Evolutionary conservation across 2,329 filamentous ascomycete species (phyloP).

Genomic region (Claviceps monticola): DNA sequence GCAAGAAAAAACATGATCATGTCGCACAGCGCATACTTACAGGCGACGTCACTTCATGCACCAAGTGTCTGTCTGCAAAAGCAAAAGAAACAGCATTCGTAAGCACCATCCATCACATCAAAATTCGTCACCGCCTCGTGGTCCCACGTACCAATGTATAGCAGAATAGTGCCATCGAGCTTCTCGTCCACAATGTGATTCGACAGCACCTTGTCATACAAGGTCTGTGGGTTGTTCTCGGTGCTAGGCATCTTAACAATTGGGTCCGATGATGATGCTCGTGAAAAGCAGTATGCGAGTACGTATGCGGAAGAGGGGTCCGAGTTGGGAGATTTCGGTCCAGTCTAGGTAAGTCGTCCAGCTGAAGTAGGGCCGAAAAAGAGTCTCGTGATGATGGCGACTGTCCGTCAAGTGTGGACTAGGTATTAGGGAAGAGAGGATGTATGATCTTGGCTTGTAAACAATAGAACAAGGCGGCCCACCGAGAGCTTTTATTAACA

Average conservation of each 20-base stretch:
- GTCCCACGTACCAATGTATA: constrained; percentile 69
- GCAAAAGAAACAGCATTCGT: background rate
- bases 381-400: too few relatives aligned
- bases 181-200: constrained; percentile 93
- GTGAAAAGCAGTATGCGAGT: background rate
- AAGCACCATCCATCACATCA: background rate
- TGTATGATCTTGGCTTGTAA: background rate
- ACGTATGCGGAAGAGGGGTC: too few relatives aligned
- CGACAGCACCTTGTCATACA: constrained; percentile 96
- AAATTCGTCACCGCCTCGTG: background rate
- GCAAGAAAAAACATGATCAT: background rate
- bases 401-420: too few relatives aligned
- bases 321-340: background rate
- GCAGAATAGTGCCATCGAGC: constrained; percentile 78
- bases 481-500: background rate
- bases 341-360: background rate
- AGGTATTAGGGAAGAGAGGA: background rate
- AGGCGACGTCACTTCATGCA: constrained; percentile 96
- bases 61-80: constrained; percentile 69
- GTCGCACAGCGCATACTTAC: constrained; percentile 32
- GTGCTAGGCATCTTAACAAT: constrained; percentile 52
- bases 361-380: background rate
- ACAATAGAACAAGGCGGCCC: background rate
- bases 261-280: background rate
- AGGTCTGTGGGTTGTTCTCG: constrained; percentile 60